Conservation (phyloP, 2,329 filamentous ascomycete species). For the Sarocladium strictum region DNA sequence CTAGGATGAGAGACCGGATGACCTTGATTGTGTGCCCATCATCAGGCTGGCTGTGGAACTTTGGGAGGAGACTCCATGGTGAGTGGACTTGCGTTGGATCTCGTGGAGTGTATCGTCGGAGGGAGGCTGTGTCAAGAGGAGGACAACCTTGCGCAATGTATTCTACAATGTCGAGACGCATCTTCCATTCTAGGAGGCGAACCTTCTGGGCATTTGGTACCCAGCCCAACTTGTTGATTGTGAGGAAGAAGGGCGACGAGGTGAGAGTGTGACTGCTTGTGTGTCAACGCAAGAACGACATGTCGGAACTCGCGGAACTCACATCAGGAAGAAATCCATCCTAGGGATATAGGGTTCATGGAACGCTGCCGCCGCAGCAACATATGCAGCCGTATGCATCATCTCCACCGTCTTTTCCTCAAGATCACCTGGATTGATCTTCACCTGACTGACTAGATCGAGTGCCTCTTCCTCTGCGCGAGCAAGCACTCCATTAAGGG, state of each 20-base stretch:
- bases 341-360: constrained; percentile 59
- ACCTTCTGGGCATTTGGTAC: constrained; percentile 54
- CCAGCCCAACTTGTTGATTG: constrained; percentile 56
- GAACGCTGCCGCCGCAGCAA: constrained; percentile 51
- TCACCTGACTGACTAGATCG: constrained; percentile 52
- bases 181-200: constrained; percentile 77
- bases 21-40: constrained; percentile 82
- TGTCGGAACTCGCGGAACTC: constrained; percentile 17
- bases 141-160: constrained; percentile 67
- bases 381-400: constrained; percentile 55
- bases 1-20: constrained; percentile 62
- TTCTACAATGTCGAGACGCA: constrained; percentile 64
- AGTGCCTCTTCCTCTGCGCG: constrained; percentile 60
- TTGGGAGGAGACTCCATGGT: constrained; percentile 42
- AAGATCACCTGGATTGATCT: constrained; percentile 49
- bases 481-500: constrained; percentile 61
- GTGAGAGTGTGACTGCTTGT: constrained; percentile 67
- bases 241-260: constrained; percentile 64
- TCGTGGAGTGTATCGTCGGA: constrained; percentile 53
- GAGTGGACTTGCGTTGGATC: constrained; percentile 28
- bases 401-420: constrained; percentile 53
- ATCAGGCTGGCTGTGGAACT: constrained; percentile 49
- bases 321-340: constrained; percentile 74
- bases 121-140: constrained; percentile 49
- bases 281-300: not conserved